Evolutionary conservation across 805 yeast genomes (phyloP).

Genomic region (Hanseniaspora taiwanica): DNA sequence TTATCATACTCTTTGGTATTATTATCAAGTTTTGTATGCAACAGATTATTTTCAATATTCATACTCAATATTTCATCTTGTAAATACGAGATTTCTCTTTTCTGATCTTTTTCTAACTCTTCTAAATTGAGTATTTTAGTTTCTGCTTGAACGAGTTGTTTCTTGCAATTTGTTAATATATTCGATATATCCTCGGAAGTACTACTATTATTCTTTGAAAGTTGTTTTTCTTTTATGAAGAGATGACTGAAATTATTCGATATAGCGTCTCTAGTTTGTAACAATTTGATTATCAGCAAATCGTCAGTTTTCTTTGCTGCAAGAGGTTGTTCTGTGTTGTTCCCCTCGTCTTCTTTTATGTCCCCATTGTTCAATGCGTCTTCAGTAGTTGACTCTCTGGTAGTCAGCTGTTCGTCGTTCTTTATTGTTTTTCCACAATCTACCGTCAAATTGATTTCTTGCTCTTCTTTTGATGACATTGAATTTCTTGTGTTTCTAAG

Average conservation of each 20-base stretch:
- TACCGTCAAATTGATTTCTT: too few relatives aligned
- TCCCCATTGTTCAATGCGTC: too few relatives aligned
- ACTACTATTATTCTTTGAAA: too few relatives aligned
- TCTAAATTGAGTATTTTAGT: conserved; percentile 17
- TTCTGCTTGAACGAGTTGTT: conserved; percentile 9
- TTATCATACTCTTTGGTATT: conserved; percentile 36
- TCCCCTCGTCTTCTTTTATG: too few relatives aligned
- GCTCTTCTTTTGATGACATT: too few relatives aligned
- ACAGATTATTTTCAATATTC: conserved; percentile 39
- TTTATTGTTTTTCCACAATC: too few relatives aligned
- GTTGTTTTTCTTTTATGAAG: too few relatives aligned
- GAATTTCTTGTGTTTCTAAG: too few relatives aligned
- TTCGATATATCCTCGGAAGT: too few relatives aligned
- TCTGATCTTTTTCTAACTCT: conserved; percentile 29
- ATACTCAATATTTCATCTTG: conserved; percentile 55
- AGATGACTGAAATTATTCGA: background rate
- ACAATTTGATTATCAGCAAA: background rate
- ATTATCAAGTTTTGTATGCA: conserved; percentile 22
- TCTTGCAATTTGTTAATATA: conserved; percentile 9
- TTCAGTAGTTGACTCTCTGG: too few relatives aligned
- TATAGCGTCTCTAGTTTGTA: background rate
- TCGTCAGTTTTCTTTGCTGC: background rate
- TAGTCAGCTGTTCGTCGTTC: too few relatives aligned
- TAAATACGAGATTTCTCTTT: conserved; percentile 41
- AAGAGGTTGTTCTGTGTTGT: background rate